Base-by-base conservation (phyloP, 441 rosid species). In the Bocquillonia castaneifolia region DNA sequence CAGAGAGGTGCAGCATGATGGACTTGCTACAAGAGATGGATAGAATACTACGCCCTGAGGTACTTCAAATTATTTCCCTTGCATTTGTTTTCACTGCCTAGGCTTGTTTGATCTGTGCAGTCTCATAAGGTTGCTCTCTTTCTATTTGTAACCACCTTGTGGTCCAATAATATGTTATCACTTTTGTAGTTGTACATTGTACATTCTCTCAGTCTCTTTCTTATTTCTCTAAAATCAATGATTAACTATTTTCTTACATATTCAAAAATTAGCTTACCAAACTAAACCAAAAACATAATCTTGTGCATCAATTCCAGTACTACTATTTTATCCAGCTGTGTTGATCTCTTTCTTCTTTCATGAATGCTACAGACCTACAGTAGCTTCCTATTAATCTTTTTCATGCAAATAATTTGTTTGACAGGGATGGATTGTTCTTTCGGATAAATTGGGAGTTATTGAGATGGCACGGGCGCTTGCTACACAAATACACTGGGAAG, bases 21-120 rank as follows among this genome's bases (percentile, higher is more conserved):
- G 93, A 92, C 72, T 69, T 92, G 50, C 77, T 94, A 72, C 70
- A 90, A 78, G 99, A 92, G 82, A 92, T 94, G 96, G 98, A 94
- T 72, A 81, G 99, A 71, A 88, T 94, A 70, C 81, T 90, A 67
- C 93, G 98, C 32, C 98, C 99, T 0, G 99, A 94, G 97, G 99
- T 93, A 80, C 44, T 68, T 59, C 8, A 47, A 31, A 47, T 10
- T 62, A 26, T 48, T 12, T 66, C 44, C 29, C 10, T 58, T 2
- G 7, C 54, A 29, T 59, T 66, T 42, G 13, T 66, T 10, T 13
- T 56, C 10, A 18, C 44, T 68, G 53, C 53, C 52, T 54, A 36
- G 63, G 51, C 61, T 42, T 52, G 69, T 54, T 58, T 5, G 0
- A 52, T 57, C 45, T 54, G 13, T 45, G 69, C 47, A 56, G 47